Evolutionary conservation across 495 filamentous ascomycete genomes (phyloP).

Genomic region (Hyaloscypha variabilis): DNA sequence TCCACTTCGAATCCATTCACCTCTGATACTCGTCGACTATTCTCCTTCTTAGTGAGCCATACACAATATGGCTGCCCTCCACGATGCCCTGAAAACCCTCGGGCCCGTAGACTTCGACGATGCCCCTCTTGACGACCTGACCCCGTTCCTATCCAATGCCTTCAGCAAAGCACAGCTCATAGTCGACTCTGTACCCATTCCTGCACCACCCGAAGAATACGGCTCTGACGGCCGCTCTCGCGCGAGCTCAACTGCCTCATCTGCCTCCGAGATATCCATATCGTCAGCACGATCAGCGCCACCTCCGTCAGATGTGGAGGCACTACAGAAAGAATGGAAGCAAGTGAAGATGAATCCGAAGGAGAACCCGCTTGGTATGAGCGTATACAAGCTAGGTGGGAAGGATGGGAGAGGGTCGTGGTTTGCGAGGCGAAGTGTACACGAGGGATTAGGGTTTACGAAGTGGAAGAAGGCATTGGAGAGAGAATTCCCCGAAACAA

Average conservation of each 20-base stretch:
- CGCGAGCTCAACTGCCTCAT: slow-evolving; percentile 42
- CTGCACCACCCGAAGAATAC: slow-evolving; percentile 33
- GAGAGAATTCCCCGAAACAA: slow-evolving; percentile 64
- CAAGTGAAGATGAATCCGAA: slow-evolving; percentile 69
- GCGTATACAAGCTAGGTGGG: slow-evolving; percentile 76
- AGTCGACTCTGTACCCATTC: slow-evolving; percentile 75
- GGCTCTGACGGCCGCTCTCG: slow-evolving; percentile 36
- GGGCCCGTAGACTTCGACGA: slow-evolving; percentile 67
- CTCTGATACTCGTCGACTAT: too few relatives aligned
- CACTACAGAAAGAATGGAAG: slow-evolving; percentile 85
- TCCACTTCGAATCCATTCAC: not conserved
- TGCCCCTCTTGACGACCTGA: slow-evolving; percentile 54
- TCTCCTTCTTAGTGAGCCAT: not conserved
- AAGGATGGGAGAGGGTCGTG: slow-evolving; percentile 84
- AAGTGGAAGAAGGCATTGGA: slow-evolving; percentile 64
- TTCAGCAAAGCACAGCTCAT: slow-evolving; percentile 69
- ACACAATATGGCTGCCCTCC: slow-evolving; percentile 60
- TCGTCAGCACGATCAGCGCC: slow-evolving; percentile 56
- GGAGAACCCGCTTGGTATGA: slow-evolving; percentile 76
- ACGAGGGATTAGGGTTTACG: slow-evolving; percentile 72
- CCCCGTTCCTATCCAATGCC: slow-evolving; percentile 56
- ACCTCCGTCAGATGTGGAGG: slow-evolving; percentile 42
- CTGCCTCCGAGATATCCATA: slow-evolving; percentile 47
- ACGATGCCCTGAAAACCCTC: slow-evolving; percentile 77
- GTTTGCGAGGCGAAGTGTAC: slow-evolving; percentile 87